Conservation (phyloP, 1,284 basidiomycete genomes). For the Boletellus sp. region DNA sequence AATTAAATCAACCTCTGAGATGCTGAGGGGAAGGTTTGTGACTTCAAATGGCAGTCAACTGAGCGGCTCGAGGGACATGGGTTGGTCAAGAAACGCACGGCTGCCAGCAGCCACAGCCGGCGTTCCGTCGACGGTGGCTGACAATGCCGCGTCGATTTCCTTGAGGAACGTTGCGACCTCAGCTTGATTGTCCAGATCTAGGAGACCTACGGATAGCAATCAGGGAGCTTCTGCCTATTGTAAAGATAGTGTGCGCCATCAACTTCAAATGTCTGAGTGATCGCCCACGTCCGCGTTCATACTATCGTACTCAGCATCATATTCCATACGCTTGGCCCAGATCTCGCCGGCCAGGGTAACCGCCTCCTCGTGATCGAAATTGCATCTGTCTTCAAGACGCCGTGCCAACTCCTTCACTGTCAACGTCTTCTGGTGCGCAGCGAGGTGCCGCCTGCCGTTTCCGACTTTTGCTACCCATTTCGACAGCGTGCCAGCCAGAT, state of each 20-base stretch:
- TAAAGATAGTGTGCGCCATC: no score
- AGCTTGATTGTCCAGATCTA: conserved; percentile 22
- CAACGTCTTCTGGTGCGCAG: conserved; percentile 1
- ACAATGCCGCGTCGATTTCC: conserved; percentile 29
- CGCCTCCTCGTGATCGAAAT: conserved; percentile 15
- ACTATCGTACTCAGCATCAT: no score
- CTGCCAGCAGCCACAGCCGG: conserved; percentile 30
- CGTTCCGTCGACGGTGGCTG: conserved; percentile 22
- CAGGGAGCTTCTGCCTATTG: no score
- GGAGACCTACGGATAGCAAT: no score
- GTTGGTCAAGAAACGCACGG: conserved; percentile 27
- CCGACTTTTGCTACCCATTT: conserved; percentile 15
- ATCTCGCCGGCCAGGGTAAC: conserved; percentile 14
- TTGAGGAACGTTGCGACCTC: conserved; percentile 31
- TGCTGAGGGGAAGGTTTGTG: conserved; percentile 28
- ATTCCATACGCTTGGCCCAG: conserved; percentile 16
- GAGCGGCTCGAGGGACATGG: conserved; percentile 24
- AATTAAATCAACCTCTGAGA: conserved; percentile 26
- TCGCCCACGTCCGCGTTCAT: background rate
- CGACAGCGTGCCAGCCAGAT: conserved; percentile 23
- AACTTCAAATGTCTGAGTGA: no score
- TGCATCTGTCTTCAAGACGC: conserved; percentile 16
- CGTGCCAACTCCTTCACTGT: conserved; percentile 15
- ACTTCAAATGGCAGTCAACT: conserved; percentile 26
- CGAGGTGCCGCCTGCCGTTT: background rate